These are phyloP conservation scores for Lactarius indigo DNA, from an alignment of 768 basidiomycete genomes.

Conservation along the genomic window DNA sequence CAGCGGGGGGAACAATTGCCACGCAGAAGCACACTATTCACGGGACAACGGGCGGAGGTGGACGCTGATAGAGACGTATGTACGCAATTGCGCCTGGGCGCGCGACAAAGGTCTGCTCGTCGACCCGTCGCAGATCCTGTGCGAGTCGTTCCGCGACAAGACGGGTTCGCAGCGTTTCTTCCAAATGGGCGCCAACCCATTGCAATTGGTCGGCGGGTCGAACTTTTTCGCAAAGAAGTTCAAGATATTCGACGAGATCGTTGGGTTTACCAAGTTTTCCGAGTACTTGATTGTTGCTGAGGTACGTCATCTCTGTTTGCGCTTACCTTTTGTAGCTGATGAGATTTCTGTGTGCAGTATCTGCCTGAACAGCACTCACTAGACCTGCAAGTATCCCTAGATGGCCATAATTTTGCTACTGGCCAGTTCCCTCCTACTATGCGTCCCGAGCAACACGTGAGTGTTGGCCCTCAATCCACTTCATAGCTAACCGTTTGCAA, in stretches of 20 bases:
- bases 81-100: constrained; percentile 90
- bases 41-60: constrained; percentile 75
- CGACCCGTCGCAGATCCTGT: constrained; percentile 86
- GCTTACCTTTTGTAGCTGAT: neutral
- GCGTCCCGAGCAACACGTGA: constrained; percentile 84
- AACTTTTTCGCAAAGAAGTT: constrained; percentile 69
- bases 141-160: constrained; percentile 85
- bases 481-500: neutral
- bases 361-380: constrained; percentile 54
- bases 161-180: constrained; percentile 69
- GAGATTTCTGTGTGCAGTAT: constrained; percentile 37
- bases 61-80: constrained; percentile 77
- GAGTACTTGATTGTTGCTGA: constrained; percentile 96
- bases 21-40: constrained; percentile 70
- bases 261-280: constrained; percentile 95
- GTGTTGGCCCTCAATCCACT: constrained; percentile 29
- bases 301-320: constrained; percentile 41
- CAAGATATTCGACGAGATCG: constrained; percentile 81
- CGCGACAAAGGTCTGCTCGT: constrained; percentile 72
- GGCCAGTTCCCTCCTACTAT: constrained; percentile 90
- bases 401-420: constrained; percentile 79
- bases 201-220: constrained; percentile 76
- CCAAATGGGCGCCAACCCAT: constrained; percentile 48
- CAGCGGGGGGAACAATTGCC: constrained; percentile 49
- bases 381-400: constrained; percentile 88